Evolutionary conservation across 805 yeast species (phyloP).

Genomic region (Vanderwaltozyma tropicalis): DNA sequence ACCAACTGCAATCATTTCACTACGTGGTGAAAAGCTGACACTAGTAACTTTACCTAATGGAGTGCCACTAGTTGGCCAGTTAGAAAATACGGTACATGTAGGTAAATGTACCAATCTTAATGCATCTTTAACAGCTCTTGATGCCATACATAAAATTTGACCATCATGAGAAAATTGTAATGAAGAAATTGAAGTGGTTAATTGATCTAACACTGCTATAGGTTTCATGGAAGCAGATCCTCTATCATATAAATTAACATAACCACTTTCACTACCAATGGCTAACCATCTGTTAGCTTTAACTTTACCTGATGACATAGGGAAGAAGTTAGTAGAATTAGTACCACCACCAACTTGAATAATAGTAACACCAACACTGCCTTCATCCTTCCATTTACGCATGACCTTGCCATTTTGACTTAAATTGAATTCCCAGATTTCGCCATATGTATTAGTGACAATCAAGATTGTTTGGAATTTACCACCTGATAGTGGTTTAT

Average conservation of each 20-base stretch:
- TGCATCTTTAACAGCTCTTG: slow-evolving; percentile 78
- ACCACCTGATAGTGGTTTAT: slow-evolving; percentile 18
- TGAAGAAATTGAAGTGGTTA: slow-evolving; percentile 70
- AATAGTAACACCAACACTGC: slow-evolving; percentile 75
- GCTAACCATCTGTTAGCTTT: slow-evolving; percentile 66
- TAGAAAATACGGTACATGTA: slow-evolving; percentile 70
- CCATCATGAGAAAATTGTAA: slow-evolving; percentile 77
- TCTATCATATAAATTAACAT: slow-evolving; percentile 76
- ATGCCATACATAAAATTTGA: slow-evolving; percentile 76
- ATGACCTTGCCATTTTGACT: slow-evolving; percentile 38
- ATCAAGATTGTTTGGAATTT: slow-evolving; percentile 32
- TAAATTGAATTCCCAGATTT: slow-evolving; percentile 77
- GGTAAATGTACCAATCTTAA: slow-evolving; percentile 81
- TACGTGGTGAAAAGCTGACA: slow-evolving; percentile 66
- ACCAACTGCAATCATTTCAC: slow-evolving; percentile 79
- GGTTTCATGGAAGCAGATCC: slow-evolving; percentile 31
- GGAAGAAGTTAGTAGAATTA: slow-evolving; percentile 19
- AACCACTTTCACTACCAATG: slow-evolving; percentile 78
- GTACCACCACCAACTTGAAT: slow-evolving; percentile 58
- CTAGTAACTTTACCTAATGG: slow-evolving; percentile 91
- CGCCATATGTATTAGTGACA: slow-evolving; percentile 69
- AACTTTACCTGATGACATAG: slow-evolving; percentile 13
- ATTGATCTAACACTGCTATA: slow-evolving; percentile 56
- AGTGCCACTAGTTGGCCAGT: slow-evolving; percentile 97
- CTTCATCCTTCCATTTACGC: slow-evolving; percentile 73